Base-by-base conservation (phyloP, 305 asterid genomes). In the Fraxinus latifolia region DNA sequence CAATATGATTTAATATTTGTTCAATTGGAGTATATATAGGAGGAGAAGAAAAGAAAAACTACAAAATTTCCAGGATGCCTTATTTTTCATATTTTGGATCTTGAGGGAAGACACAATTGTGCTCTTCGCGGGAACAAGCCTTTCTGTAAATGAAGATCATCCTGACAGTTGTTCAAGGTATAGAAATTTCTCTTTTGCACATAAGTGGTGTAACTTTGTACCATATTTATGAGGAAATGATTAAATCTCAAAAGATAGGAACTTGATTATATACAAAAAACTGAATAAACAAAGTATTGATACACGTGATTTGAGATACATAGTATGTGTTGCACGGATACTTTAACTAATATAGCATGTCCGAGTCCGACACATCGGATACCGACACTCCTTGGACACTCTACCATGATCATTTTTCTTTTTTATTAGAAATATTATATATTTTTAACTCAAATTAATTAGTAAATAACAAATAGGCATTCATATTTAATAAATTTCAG, bases 21-120 rank as follows among this genome's bases (percentile, higher is more conserved):
- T 19, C 23, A 39, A 33, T 55, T 65, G 47, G 85, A 44, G 77
- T 53, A 37, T 82, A 72, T 50, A 79, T 36, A n/a, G 75, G 44
- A 34, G 75, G 12, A 80, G 67, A 65, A 47, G 44, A 78, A 77
- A 79, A 19, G 58, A 80, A 70, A 77, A 77, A 47, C 65, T 65
- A 76, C 21, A 77, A 76, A 9, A 70, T 17, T 70, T 67, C n/a
- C 65, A 79, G 81, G 77, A 83, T 79, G 74, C 70, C 44, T 33
- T 15, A 23, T 39, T 42, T 29, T 70, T 37, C 74, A 75, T 53
- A 80, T 33, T 77, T 77, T 33, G 9, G 34, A 67, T 25, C 32
- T 67, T 7, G 74, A 70, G 78, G 55, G 74, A 76, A 29, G 39
- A 65, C 55, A 23, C 42, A 37, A 44, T 47, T 76, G 53, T 23